Percentiles rank a stretch among this genome's conserved stretches.
These are phyloP conservation scores for Kalmusia sp. DNA, from an alignment of 2,329 filamentous ascomycete species.

Conservation along the genomic window DNA sequence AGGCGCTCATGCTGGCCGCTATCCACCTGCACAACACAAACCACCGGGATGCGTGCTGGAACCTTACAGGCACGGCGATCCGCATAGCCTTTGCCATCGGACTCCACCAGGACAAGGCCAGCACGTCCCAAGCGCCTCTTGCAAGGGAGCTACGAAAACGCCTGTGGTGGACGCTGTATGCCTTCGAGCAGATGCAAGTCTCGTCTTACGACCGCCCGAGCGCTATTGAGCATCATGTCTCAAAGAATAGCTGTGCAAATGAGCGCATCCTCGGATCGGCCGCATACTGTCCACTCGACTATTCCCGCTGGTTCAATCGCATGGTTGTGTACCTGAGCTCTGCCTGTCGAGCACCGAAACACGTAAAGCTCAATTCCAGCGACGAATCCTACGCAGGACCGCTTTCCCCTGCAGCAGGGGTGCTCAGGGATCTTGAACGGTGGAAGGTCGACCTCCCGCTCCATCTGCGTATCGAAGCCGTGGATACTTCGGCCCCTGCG, in stretches of 20 bases:
- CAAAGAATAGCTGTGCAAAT: slow-evolving; percentile 44
- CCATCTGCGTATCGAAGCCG: slow-evolving; percentile 44
- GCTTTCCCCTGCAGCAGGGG: slow-evolving; percentile 46
- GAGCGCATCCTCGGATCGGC: slow-evolving; percentile 46
- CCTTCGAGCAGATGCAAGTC: slow-evolving; percentile 56
- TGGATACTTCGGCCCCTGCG: slow-evolving; percentile 39
- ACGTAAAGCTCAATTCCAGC: slow-evolving; percentile 29
- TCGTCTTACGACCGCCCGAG: slow-evolving; percentile 54
- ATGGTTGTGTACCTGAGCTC: slow-evolving; percentile 47
- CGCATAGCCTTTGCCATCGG: slow-evolving; percentile 55
- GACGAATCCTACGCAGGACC: slow-evolving; percentile 49
- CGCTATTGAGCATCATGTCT: slow-evolving; percentile 49
- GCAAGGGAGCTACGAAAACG: slow-evolving; percentile 55
- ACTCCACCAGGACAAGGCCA: slow-evolving; percentile 51
- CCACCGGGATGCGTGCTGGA: slow-evolving; percentile 54
- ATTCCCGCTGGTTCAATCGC: slow-evolving; percentile 47
- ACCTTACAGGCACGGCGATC: slow-evolving; percentile 52
- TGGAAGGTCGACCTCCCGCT: slow-evolving; percentile 50
- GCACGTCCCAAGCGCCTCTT: slow-evolving; percentile 43
- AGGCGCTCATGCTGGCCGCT: slow-evolving; percentile 52
- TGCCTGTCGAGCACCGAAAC: slow-evolving; percentile 48
- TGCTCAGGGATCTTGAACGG: slow-evolving; percentile 48
- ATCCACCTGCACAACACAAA: slow-evolving; percentile 56
- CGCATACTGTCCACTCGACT: slow-evolving; percentile 44
- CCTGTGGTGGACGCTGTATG: slow-evolving; percentile 62